These are phyloP conservation scores for Tephrocybe rancida DNA, from an alignment of 768 basidiomycete genomes.

Conservation along the genomic window DNA sequence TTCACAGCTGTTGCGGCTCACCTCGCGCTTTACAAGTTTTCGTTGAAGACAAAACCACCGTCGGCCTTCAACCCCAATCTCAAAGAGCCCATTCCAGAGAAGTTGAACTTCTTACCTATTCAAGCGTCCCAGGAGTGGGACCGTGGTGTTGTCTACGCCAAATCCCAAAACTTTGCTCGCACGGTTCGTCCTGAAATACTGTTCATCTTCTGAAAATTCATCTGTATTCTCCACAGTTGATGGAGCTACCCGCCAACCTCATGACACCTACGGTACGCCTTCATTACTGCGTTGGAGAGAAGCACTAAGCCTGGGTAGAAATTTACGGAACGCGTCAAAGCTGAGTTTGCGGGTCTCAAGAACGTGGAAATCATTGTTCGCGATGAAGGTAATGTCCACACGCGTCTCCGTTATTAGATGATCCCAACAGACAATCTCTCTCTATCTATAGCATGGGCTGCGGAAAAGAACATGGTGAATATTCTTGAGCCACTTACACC, in stretches of 20 bases:
- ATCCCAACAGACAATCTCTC: slow-evolving; percentile 4
- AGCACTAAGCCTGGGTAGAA: slow-evolving; percentile 34
- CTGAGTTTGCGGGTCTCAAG: slow-evolving; percentile 63
- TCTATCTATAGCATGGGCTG: slow-evolving; percentile 69
- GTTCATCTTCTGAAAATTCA: background rate
- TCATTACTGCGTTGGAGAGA: background rate
- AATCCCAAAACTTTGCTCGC: slow-evolving; percentile 79
- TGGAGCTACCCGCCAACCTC: slow-evolving; percentile 86
- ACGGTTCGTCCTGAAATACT: slow-evolving; percentile 48
- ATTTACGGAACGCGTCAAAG: slow-evolving; percentile 71
- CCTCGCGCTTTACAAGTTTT: slow-evolving; percentile 75
- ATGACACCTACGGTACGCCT: slow-evolving; percentile 72
- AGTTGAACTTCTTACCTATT: slow-evolving; percentile 49
- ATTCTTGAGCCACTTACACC: background rate
- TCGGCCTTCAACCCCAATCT: slow-evolving; percentile 67
- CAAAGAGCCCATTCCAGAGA: slow-evolving; percentile 50
- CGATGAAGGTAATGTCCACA: slow-evolving; percentile 61
- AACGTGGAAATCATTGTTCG: slow-evolving; percentile 72
- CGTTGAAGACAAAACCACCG: slow-evolving; percentile 73
- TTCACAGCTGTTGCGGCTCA: slow-evolving; percentile 73
- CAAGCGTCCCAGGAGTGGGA: slow-evolving; percentile 65
- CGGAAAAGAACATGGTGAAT: slow-evolving; percentile 78
- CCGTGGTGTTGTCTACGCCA: slow-evolving; percentile 69
- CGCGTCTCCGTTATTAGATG: background rate
- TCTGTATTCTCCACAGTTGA: slow-evolving; percentile 47